These are phyloP conservation scores for Hordeum marinum DNA, from an alignment of 176 grass and related monocot species.

Conservation along the genomic window DNA sequence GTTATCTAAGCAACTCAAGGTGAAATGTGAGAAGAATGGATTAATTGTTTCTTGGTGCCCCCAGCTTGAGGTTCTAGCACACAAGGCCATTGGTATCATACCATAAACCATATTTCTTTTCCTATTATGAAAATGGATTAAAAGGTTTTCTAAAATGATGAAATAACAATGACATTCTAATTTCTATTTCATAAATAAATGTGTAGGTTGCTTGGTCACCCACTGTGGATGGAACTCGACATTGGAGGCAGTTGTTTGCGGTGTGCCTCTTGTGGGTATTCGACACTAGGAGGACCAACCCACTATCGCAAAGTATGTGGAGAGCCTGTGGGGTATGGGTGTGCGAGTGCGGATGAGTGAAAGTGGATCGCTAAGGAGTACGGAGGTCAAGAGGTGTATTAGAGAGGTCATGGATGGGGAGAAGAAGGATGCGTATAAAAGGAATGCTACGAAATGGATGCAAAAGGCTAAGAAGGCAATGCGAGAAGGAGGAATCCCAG, in stretches of 20 bases:
- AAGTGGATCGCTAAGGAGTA: background rate
- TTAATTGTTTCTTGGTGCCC: constrained; percentile 25
- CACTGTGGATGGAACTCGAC: constrained; percentile 48
- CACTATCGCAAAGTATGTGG: constrained; percentile 24
- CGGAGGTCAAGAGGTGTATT: too few relatives aligned
- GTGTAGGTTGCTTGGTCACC: constrained; percentile 28
- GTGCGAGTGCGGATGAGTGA: background rate
- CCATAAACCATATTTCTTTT: background rate
- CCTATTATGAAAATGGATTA: background rate
- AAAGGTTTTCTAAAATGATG: too few relatives aligned
- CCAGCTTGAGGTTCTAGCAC: constrained; percentile 33
- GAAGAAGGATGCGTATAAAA: background rate
- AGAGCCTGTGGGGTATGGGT: constrained; percentile 39
- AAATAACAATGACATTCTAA: too few relatives aligned
- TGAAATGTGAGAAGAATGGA: background rate
- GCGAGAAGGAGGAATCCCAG: background rate
- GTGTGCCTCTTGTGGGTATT: background rate
- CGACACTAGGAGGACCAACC: constrained; percentile 40
- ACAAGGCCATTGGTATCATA: background rate
- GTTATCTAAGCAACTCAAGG: background rate
- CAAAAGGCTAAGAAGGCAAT: background rate
- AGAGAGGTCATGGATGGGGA: too few relatives aligned
- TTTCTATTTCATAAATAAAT: background rate
- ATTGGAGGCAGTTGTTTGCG: background rate
- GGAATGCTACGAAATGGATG: background rate